Base-by-base conservation (phyloP, 768 basidiomycete genomes). In the Galerina marginata region DNA sequence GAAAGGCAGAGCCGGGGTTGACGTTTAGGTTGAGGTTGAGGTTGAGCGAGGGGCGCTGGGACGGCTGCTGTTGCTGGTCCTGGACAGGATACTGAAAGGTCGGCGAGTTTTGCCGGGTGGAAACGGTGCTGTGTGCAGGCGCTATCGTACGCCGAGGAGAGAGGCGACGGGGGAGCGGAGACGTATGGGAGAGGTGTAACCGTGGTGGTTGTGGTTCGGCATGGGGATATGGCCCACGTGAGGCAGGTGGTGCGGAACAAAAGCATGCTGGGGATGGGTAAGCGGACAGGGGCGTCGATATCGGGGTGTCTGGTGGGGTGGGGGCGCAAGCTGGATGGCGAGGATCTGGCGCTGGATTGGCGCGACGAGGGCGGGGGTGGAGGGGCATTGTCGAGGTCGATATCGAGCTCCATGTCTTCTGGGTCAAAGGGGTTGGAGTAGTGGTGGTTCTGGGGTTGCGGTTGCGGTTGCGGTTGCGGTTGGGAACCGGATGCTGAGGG, bases 371-470 rank as follows among this genome's bases (percentile, higher is more conserved):
- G 58, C 11, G 68, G 66, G 16, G 71, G 64, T 6, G 71, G 71
- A 6, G 69, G 69, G 0, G 74, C 46, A 25, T 74, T 69, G 47
- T 79, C 79, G 12, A 81, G 77, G 64, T 91, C 90, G 25, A 91
- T 70, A 53, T 91, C 90, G 20, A 92, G 81, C 65, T 92, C 91
- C 90, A 93, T 92, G 66, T 93, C 91, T 70, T 91, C 90, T 0
- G 88, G 79, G 69, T 92, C 91, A 65, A 90, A 89, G 0, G 82
- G 75, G 3, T 80, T 75, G 23, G 78, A 70, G 60, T 76, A 75
- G 25, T 67, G 73, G 25, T 64, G 70, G 0, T 72, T 72, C 9
- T 74, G 75, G 9, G 73, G 73, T 15, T 72, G 70, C n/a, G 77
- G 74, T 12, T 57, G 67, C 38, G 66, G 62, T 29, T 57, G 65